Evolutionary conservation across 495 filamentous ascomycete genomes (phyloP), one percentile per base, ranked within the genome.

Genomic region (Daldinia childiae): DNA sequence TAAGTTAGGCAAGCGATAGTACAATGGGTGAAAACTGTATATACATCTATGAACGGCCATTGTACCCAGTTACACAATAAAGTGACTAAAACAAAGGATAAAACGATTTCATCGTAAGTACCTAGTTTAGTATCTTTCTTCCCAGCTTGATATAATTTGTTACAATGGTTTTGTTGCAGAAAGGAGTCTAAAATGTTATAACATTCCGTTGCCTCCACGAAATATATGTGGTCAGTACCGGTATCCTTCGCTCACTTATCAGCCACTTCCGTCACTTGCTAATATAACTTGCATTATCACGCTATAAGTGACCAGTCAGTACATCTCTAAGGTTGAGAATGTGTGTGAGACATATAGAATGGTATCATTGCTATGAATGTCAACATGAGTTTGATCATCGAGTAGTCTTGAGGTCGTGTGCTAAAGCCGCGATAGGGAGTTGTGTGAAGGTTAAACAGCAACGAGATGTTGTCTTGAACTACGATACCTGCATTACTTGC

Each of bases 281-380:
- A 48, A 21, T 11, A 48, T 8, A 3, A 21, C 24, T 14, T 12
- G 43, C 43, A 21, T 48, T 11, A 21, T 21, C 24, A 48, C n/a
- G n/a, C 43, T 8, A 19, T 1, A 12, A 21, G 43, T 24, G 19
- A 11, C 43, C 39, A 26, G 30, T 24, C n/a, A 54, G 8, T 5
- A 30, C 9, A 17, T 30, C 12, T 30, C 26, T 15, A 14, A 57
- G 3, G 3, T 5, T 8, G 24, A 71, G 52, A 19, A 73, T 73
- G 71, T 73, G 71, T 17, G 45, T 29, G 17, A 15, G 19, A 3
- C 14, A 62, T 50, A 38, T 14, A 34, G 26, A 62, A 38, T 62
- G 58, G n/a, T 48, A 21, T 0, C 71, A 69, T 21, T 73, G 71
- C 58, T 69, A 63, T 32, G 71, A 73, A 21, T 73, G 71, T 58